These are phyloP conservation scores for Akebia trifoliata DNA, from an alignment of 164 flowering plant species.

Conservation along the genomic window DNA sequence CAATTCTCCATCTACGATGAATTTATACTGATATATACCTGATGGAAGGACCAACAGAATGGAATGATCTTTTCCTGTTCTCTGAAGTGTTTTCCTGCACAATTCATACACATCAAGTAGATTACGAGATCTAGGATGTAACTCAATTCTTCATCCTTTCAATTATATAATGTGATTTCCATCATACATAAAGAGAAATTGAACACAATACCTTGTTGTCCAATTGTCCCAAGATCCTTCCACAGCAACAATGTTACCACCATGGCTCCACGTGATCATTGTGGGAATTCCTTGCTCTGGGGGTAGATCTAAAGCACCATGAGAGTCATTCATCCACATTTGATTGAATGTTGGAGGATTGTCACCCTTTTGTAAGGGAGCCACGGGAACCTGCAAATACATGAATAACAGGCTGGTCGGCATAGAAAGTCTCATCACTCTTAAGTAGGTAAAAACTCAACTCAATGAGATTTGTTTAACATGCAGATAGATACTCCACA, in stretches of 20 bases:
- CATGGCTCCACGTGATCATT: constrained; percentile 77
- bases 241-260: constrained; percentile 70
- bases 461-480: too few relatives aligned
- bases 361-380: constrained; percentile 57
- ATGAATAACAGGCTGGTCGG: not conserved
- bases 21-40: constrained; percentile 77
- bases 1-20: constrained; percentile 83
- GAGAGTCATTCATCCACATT: constrained; percentile 42
- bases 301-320: constrained; percentile 31
- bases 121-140: too few relatives aligned
- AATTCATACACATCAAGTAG: constrained; percentile 2
- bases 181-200: not conserved
- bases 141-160: too few relatives aligned
- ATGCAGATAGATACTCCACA: too few relatives aligned
- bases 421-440: too few relatives aligned
- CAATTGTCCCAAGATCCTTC: constrained; percentile 99
- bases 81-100: constrained; percentile 65
- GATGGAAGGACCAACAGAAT: constrained; percentile 72
- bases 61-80: constrained; percentile 77
- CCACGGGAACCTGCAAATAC: constrained; percentile 59
- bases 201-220: constrained; percentile 49
- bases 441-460: not conserved
- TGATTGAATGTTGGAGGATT: constrained; percentile 36
- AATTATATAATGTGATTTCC: not conserved
- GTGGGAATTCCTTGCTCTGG: constrained; percentile 66